These are phyloP conservation scores for Schizonepeta tenuifolia DNA, from an alignment of 257 asterid genomes.

Conservation along the genomic window DNA sequence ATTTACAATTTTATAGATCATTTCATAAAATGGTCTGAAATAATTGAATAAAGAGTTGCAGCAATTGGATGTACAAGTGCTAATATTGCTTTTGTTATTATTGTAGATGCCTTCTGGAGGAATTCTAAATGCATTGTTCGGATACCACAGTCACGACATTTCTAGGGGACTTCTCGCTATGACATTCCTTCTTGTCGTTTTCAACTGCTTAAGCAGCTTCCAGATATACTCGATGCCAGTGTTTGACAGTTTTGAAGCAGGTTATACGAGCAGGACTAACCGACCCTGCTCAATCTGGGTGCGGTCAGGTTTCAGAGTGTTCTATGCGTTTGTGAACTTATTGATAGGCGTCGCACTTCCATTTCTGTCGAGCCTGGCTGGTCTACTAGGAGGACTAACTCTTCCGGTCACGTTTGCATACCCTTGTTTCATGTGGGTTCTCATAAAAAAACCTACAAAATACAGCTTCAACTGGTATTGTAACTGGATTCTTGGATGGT, in stretches of 20 bases:
- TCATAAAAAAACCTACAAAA: conserved; percentile 77
- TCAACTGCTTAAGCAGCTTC: conserved; percentile 98
- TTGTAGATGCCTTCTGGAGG: conserved; percentile 96
- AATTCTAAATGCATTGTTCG: conserved; percentile 74
- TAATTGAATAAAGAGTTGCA: too few relatives aligned
- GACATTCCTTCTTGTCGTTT: conserved; percentile 92
- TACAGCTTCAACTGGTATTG: conserved; percentile 87
- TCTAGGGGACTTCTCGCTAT: conserved; percentile 79
- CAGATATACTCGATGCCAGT: conserved; percentile 98
- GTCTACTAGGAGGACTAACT: conserved; percentile 90
- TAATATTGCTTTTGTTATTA: neutral
- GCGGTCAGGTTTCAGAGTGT: conserved; percentile 89
- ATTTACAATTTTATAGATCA: too few relatives aligned
- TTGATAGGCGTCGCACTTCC: conserved; percentile 96
- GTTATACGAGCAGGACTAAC: conserved; percentile 88
- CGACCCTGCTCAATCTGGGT: conserved; percentile 97
- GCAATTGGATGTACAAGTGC: neutral
- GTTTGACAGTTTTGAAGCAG: conserved; percentile 94
- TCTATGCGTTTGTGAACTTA: conserved; percentile 76
- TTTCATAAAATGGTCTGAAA: neutral
- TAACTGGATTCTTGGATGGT: conserved; percentile 88
- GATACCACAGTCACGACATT: conserved; percentile 81
- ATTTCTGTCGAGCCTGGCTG: conserved; percentile 92
- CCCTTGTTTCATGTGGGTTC: conserved; percentile 99
- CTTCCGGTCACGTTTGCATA: conserved; percentile 98